Evolutionary conservation across 345 rosid genomes (phyloP).

Genomic region (Eucalyptus regnans): DNA sequence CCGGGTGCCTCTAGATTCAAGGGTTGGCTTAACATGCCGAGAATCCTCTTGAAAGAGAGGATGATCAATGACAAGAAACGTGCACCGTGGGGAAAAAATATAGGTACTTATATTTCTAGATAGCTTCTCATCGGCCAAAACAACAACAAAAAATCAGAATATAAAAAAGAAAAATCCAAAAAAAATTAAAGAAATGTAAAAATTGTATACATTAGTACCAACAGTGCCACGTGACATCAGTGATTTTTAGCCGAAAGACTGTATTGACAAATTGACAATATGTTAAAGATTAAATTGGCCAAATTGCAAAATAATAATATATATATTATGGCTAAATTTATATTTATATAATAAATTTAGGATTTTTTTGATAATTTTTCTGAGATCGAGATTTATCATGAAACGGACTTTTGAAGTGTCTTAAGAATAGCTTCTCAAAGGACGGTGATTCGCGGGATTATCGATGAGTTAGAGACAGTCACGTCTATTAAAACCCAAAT

Average conservation of each 20-base stretch:
- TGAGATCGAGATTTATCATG: not conserved
- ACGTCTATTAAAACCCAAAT: not conserved
- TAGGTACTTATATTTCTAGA: not conserved
- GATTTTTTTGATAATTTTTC: not conserved
- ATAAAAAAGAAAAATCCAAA: too few species aligned
- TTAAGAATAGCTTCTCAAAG: not conserved
- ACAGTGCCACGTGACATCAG: accelerated
- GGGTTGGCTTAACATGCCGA: not conserved
- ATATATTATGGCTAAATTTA: not conserved
- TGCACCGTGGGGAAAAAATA: too few species aligned
- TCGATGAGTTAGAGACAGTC: not conserved
- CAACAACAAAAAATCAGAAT: too few species aligned
- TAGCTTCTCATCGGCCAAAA: not conserved
- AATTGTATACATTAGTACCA: too few species aligned
- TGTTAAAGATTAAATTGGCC: not conserved
- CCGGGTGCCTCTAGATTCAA: not conserved
- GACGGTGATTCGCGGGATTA: not conserved
- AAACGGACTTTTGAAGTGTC: not conserved
- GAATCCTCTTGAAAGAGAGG: not conserved
- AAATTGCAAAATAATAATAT: not conserved
- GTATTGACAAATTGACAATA: too few species aligned
- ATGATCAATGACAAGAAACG: not conserved
- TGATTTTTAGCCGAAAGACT: too few species aligned
- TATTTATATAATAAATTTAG: not conserved
- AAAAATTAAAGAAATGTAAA: not conserved